Evolutionary conservation across 768 basidiomycete genomes (phyloP).

Genomic region (Lepiota brunneoincarnata): DNA sequence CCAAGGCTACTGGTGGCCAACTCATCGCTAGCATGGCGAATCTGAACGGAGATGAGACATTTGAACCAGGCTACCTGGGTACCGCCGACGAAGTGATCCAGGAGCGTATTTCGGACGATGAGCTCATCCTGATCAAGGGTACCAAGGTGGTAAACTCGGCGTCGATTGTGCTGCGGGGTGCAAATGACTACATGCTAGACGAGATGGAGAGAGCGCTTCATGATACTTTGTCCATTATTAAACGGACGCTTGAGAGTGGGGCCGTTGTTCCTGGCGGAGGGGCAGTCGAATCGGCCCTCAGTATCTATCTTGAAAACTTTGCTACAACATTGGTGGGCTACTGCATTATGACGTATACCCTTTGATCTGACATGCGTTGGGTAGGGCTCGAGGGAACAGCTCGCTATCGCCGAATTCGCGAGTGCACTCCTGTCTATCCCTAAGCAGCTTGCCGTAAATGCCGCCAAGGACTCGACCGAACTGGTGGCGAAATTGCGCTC

Average conservation of each 20-base stretch:
- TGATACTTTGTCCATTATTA: conserved; percentile 92
- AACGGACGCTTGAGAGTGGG: conserved; percentile 95
- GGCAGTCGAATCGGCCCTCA: conserved; percentile 94
- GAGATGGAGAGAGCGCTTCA: conserved; percentile 99
- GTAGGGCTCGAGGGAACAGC: conserved; percentile 95
- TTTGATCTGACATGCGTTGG: neutral
- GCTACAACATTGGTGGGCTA: conserved; percentile 88
- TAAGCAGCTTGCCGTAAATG: conserved; percentile 95
- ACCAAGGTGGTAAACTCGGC: conserved; percentile 94
- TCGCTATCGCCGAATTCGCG: conserved; percentile 99
- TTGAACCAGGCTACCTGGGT: conserved; percentile 89
- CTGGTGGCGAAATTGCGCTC: conserved; percentile 95
- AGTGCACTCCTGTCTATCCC: conserved; percentile 90
- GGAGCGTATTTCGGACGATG: conserved; percentile 97
- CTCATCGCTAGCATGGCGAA: conserved; percentile 92
- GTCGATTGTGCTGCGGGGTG: conserved; percentile 92
- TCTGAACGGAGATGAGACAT: conserved; percentile 96
- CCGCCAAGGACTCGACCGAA: conserved; percentile 97
- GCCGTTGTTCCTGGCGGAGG: conserved; percentile 96
- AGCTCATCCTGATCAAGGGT: conserved; percentile 95
- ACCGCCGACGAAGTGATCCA: conserved; percentile 94
- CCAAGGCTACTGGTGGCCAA: conserved; percentile 94
- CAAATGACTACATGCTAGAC: conserved; percentile 99
- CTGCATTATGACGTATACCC: neutral
- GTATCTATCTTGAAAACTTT: conserved; percentile 98